These are phyloP conservation scores for Acacia concinna DNA, from an alignment of 331 rosid genomes.

Conservation along the genomic window DNA sequence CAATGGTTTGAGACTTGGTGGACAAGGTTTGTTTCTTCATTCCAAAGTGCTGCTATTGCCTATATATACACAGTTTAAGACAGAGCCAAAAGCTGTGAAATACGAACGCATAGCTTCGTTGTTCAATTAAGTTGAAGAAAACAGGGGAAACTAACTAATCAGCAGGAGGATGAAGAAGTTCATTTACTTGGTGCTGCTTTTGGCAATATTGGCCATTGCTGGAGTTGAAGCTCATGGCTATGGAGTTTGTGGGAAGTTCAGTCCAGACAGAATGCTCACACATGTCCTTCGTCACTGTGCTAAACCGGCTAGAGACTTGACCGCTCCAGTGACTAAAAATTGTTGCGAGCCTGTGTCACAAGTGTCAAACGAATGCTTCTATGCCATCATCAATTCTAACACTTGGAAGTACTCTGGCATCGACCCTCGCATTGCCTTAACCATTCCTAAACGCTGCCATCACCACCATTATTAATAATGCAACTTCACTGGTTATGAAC, in stretches of 20 bases:
- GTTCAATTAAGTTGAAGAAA: not conserved
- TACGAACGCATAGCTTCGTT: not conserved
- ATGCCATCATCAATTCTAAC: not conserved
- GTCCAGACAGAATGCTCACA: slow-evolving; percentile 2
- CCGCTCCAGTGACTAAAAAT: not conserved
- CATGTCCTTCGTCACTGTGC: slow-evolving; percentile 31
- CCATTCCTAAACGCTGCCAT: slow-evolving; percentile 28
- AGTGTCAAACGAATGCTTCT: not conserved
- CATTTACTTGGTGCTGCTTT: not conserved
- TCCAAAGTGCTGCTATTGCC: not conserved
- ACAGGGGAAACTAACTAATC: not conserved
- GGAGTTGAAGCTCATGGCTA: not conserved
- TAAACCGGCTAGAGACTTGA: slow-evolving; percentile 5
- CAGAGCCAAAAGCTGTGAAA: not conserved
- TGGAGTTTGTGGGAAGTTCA: slow-evolving; percentile 26
- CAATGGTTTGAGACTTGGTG: not conserved
- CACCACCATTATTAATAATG: not conserved
- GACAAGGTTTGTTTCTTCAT: not conserved
- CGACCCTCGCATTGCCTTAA: not conserved
- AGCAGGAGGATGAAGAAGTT: not conserved
- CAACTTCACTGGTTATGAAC: not conserved
- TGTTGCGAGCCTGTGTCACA: not conserved
- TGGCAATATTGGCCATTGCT: not conserved
- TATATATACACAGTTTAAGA: not conserved
- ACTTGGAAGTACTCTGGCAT: not conserved